A percentile compares a stretch with the other conserved stretches of the same genome.
Evolutionary conservation across 108 stramenopile genomes (phyloP).

Genomic region (Thalassiosira profunda): DNA sequence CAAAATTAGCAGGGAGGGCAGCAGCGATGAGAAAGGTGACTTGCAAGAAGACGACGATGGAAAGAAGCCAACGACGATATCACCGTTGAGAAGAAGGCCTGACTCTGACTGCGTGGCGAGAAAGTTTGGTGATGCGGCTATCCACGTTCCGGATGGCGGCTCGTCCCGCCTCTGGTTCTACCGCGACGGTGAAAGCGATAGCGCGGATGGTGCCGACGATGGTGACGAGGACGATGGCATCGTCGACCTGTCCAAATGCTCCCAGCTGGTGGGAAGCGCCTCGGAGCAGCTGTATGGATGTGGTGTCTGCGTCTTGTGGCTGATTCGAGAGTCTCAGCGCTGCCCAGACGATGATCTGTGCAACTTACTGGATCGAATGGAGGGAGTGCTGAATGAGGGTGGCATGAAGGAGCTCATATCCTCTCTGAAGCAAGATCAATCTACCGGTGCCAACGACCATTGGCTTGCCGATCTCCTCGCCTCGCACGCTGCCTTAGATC

Average conservation of each 20-base stretch:
- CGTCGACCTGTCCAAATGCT: slow-evolving; percentile 84
- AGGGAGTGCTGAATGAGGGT: slow-evolving; percentile 50
- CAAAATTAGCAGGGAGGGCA: background rate
- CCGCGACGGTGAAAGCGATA: slow-evolving; percentile 27
- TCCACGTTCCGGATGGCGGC: slow-evolving; percentile 70
- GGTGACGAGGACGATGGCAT: slow-evolving; percentile 79
- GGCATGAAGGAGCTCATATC: slow-evolving; percentile 47
- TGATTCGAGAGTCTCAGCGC: slow-evolving; percentile 53
- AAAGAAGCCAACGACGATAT: slow-evolving; percentile 55
- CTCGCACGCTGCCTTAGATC: slow-evolving; percentile 35
- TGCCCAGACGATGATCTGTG: slow-evolving; percentile 57
- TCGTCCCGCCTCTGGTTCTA: slow-evolving; percentile 59
- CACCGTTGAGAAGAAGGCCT: slow-evolving; percentile 48
- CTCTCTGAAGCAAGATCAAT: slow-evolving; percentile 11
- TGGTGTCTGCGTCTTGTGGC: slow-evolving; percentile 79
- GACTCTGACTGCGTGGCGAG: slow-evolving; percentile 6
- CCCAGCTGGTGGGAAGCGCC: slow-evolving; percentile 78
- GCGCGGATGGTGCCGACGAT: slow-evolving; percentile 1
- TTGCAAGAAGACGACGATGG: slow-evolving; percentile 2
- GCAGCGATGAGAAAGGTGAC: too few relatives aligned
- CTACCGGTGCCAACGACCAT: background rate
- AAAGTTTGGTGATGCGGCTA: slow-evolving; percentile 33
- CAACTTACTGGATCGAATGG: slow-evolving; percentile 62
- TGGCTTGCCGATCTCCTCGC: slow-evolving; percentile 8
- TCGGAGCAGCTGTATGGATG: slow-evolving; percentile 78